These are phyloP conservation scores for Penicillium janthinellum DNA, from an alignment of 2,329 filamentous ascomycete genomes.

Conservation along the genomic window DNA sequence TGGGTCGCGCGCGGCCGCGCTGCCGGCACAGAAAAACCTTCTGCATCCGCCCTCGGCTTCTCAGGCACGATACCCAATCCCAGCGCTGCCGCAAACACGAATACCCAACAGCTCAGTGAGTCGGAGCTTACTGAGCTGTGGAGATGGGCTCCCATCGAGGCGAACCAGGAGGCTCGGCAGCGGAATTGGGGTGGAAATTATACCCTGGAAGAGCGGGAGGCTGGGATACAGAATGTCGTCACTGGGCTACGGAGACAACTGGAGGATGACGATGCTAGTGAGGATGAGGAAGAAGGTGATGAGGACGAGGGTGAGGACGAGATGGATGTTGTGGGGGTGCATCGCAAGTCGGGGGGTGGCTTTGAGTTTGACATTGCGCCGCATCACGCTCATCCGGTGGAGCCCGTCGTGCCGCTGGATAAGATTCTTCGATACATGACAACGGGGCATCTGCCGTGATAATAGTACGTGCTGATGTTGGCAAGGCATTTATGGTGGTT, in stretches of 20 bases:
- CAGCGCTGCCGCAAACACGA: slow-evolving; percentile 21
- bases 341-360: slow-evolving; percentile 34
- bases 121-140: slow-evolving; percentile 62
- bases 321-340: slow-evolving; percentile 45
- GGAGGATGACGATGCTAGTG: slow-evolving; percentile 57
- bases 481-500: background rate
- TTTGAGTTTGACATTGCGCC: slow-evolving; percentile 40
- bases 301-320: slow-evolving; percentile 45
- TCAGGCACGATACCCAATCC: slow-evolving; percentile 16
- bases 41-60: background rate
- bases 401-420: slow-evolving; percentile 45
- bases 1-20: slow-evolving; percentile 67
- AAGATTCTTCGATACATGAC: slow-evolving; percentile 55
- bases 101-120: slow-evolving; percentile 38
- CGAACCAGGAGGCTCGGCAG: slow-evolving; percentile 48
- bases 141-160: slow-evolving; percentile 56
- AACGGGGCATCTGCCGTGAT: slow-evolving; percentile 41
- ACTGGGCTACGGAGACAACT: slow-evolving; percentile 66
- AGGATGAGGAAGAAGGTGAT: slow-evolving; percentile 54
- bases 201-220: slow-evolving; percentile 69
- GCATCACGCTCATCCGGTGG: slow-evolving; percentile 25
- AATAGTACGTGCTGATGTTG: background rate
- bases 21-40: slow-evolving; percentile 30
- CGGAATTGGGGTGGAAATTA: slow-evolving; percentile 65
- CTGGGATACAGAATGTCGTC: slow-evolving; percentile 68